Base-by-base conservation (phyloP, 495 filamentous ascomycete species). In the Aspergillus bertholletiae region DNA sequence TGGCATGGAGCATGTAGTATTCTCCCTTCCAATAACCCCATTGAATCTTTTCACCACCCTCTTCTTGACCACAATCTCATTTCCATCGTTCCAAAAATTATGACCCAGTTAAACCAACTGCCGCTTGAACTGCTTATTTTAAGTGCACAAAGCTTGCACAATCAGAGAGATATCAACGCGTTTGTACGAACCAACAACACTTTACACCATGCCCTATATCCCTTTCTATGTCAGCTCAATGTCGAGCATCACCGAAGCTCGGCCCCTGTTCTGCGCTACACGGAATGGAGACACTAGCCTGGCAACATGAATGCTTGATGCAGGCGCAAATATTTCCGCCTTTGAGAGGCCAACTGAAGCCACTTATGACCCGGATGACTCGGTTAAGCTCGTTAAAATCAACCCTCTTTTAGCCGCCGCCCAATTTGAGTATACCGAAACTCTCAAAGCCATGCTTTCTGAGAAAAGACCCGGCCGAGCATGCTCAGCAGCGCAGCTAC, bases 331-430 rank as follows among this genome's bases (percentile, higher is more conserved):
- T 11, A 55, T 55, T 21, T 8, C 34, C 7, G 12, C 28, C 9
- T 55, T 39, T 20, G 52, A 48, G 26, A 46, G 44, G 6, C 41
- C 5, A 8, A 24, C 9, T 11, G 41, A 45, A 45, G 41, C 23
- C 17, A 15, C 41, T 21, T 37, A 26, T 12, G 20, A 35, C 7
- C 27, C 27, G 27, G 17, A 35, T 26, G 26, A 23, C 23, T 20
- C 6, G 17, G 35, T 49, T 6, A 11, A 34, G 13, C n/a, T 45
- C 13, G 13, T 15, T 3, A 41, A 0, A 18, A 22, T 17, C 20
- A 55, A 55, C 22, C 52, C 52, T 21, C 52, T 55, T 9, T 20
- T 55, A 21, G 20, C 12, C 9, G 30, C 30, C 12, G 52, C 52
- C 11, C 30, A 48, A 18, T 11, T 15, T 3, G 13, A 43, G 15